Evolutionary conservation across 371 early-diverging fungal genomes (phyloP).

Genomic region (Rhizomucor pusillus): DNA sequence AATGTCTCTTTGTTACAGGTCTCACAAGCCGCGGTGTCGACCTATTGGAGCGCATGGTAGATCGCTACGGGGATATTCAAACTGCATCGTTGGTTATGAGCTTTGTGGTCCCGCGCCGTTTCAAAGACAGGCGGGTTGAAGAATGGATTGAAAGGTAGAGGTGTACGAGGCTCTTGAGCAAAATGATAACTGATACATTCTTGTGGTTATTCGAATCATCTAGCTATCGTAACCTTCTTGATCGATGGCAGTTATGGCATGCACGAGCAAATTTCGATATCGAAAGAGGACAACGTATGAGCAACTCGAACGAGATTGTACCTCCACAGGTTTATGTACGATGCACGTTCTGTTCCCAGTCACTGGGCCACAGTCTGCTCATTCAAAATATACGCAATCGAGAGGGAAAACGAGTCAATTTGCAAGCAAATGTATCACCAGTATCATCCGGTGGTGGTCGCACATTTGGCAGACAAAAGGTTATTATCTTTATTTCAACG

Average conservation of each 20-base stretch:
- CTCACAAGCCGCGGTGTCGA: conserved; percentile 59
- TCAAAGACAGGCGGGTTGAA: conserved; percentile 64
- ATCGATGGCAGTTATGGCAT: conserved; percentile 87
- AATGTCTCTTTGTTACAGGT: conserved; percentile 79
- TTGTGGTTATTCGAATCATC: background rate
- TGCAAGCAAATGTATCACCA: conserved; percentile 40
- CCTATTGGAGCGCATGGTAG: conserved; percentile 75
- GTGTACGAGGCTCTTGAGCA: background rate
- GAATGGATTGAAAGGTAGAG: conserved; percentile 77
- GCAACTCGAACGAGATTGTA: conserved; percentile 54
- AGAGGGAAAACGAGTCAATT: conserved; percentile 57
- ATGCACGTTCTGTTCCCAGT: conserved; percentile 86
- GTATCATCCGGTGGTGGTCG: conserved; percentile 29
- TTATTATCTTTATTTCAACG: no score
- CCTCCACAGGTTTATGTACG: conserved; percentile 85
- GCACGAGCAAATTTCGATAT: conserved; percentile 88
- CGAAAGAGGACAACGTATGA: conserved; percentile 65
- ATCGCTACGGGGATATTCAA: conserved; percentile 89
- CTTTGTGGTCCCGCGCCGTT: conserved; percentile 57
- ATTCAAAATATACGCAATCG: conserved; percentile 54
- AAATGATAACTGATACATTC: no score
- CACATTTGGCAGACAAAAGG: conserved; percentile 45
- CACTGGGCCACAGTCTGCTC: conserved; percentile 64
- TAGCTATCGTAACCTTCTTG: conserved; percentile 84
- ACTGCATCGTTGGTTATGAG: conserved; percentile 75